Evolutionary conservation across 2,329 filamentous ascomycete genomes (phyloP), one percentile per base, ranked within the genome.

Genomic region (Colletotrichum tropicale): DNA sequence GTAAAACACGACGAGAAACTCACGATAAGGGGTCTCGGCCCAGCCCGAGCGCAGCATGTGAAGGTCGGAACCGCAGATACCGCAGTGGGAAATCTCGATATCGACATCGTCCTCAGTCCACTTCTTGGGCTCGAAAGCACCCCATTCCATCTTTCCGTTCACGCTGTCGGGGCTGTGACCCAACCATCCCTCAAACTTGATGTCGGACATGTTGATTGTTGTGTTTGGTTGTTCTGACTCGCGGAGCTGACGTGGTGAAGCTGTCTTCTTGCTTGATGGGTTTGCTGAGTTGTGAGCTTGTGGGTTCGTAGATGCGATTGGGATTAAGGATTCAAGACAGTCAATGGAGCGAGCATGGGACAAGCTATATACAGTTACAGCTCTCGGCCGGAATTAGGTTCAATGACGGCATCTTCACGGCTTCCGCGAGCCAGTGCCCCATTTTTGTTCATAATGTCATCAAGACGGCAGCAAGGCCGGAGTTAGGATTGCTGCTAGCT

Each of bases 31-130:
- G 12, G 85, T 86, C 65, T 82, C 78, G 68, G 79, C 84, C 89
- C 89, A 91, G 62, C 89, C 91, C 3, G 89, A 90, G 48, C 88
- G 86, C 5, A 93, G 85, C 6, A 85, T 89, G 83, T 93, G 91
- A 43, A 93, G 66, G 77, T 93, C 92, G 1, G 88, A 89, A 70
- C 91, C 92, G 80, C 92, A 94, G 77, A 94, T 89, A 76, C 92
- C 92, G 80, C 91, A 93, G 84, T 93, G 91, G 5, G 90, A 89
- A 77, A 94, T 85, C 80, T 90, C 87, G 78, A 94, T 92, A 80
- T 94, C 92, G 70, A 94, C 84, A 77, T 94, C 91, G 30, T 87
- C 89, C 81, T 94, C 92, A 60, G 91, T 89, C 89, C 91, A 94
- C n/a, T 85, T 83, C 86, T 94, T 94, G 48, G 91, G 91, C 82